Evolutionary conservation across 257 asterid genomes (phyloP).

Genomic region (Penstemon barbatus): DNA sequence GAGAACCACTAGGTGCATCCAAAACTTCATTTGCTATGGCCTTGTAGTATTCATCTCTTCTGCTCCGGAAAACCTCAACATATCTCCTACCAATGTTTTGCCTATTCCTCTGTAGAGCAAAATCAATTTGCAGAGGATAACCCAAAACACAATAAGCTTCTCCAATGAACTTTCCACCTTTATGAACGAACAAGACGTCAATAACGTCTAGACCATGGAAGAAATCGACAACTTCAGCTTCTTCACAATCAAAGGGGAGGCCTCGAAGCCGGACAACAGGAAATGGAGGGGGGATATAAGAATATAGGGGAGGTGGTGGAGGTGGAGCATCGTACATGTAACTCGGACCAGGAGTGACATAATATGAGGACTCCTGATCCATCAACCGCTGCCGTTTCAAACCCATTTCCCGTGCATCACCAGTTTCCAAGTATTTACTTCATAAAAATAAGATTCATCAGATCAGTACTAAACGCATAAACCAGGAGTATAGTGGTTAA

Average conservation of each 20-base stretch:
- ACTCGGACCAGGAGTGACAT: conserved; percentile 59
- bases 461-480: conserved; percentile 20
- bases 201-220: conserved; percentile 77
- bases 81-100: conserved; percentile 92
- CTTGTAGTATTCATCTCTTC: conserved; percentile 85
- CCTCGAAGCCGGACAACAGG: conserved; percentile 97
- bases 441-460: conserved; percentile 25
- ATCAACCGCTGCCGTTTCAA: conserved; percentile 83
- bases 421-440: conserved; percentile 65
- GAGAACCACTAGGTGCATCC: conserved; percentile 72
- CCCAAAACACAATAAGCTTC: conserved; percentile 89
- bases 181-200: conserved; percentile 81
- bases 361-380: conserved; percentile 77
- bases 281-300: conserved; percentile 77
- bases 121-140: conserved; percentile 83
- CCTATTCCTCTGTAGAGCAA: conserved; percentile 82
- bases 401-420: conserved; percentile 88
- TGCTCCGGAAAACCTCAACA: conserved; percentile 89
- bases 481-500: background rate
- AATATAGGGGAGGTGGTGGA: conserved; percentile 61
- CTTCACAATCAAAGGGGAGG: conserved; percentile 91
- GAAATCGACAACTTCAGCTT: conserved; percentile 78
- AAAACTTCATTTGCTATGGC: conserved; percentile 80
- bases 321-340: conserved; percentile 78
- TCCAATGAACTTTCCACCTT: conserved; percentile 75